These are phyloP conservation scores for Pythium coloratum DNA, from an alignment of 352 stramenopile species.

Conservation along the genomic window DNA sequence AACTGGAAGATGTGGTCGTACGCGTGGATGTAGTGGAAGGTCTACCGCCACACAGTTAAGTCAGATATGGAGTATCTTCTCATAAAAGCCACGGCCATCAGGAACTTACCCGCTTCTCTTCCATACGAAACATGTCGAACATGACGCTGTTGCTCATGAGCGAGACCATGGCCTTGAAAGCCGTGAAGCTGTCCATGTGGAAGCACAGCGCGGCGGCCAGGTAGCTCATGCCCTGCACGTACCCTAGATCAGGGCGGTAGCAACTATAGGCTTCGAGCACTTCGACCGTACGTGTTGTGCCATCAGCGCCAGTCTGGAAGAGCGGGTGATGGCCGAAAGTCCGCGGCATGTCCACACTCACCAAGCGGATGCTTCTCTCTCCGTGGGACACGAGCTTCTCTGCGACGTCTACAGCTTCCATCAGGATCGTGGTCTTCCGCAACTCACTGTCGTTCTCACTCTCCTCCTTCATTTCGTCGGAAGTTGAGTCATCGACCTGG, in stretches of 20 bases:
- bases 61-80: neutral
- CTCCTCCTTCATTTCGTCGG: neutral
- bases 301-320: slow-evolving; percentile 73
- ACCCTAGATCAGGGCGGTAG: slow-evolving; percentile 82
- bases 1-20: slow-evolving; percentile 84
- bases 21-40: slow-evolving; percentile 80
- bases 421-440: slow-evolving; percentile 40
- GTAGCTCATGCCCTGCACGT: slow-evolving; percentile 89
- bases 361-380: slow-evolving; percentile 82
- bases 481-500: slow-evolving; percentile 3
- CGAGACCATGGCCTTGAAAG: slow-evolving; percentile 81
- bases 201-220: slow-evolving; percentile 82
- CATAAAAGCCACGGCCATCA: neutral
- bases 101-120: slow-evolving; percentile 64
- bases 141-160: slow-evolving; percentile 83
- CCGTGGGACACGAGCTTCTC: slow-evolving; percentile 80
- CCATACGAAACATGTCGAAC: slow-evolving; percentile 89
- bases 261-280: slow-evolving; percentile 87
- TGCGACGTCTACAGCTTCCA: slow-evolving; percentile 71
- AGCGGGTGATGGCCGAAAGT: slow-evolving; percentile 83
- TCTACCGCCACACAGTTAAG: slow-evolving; percentile 35
- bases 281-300: slow-evolving; percentile 70
- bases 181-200: slow-evolving; percentile 87
- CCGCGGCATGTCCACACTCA: slow-evolving; percentile 82
- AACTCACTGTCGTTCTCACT: slow-evolving; percentile 10